Percentiles rank a stretch among this genome's conserved stretches.
Evolutionary conservation across 2,329 filamentous ascomycete species (phyloP).

Genomic region (Colletotrichum graminicola): DNA sequence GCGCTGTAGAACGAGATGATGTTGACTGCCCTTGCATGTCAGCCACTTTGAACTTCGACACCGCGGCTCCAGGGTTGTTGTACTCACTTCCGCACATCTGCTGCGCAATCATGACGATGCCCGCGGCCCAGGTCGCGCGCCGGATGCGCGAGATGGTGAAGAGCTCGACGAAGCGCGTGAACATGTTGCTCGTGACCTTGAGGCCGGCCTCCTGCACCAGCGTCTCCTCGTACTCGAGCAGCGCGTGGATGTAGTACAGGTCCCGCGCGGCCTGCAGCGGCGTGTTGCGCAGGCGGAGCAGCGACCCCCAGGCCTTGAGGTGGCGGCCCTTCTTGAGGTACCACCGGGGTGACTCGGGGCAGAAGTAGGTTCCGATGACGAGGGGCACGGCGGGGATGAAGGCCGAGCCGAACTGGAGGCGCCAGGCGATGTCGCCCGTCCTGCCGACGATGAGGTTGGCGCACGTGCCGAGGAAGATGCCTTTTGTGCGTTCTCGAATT

Average conservation of each 20-base stretch:
- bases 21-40: conserved; percentile 51
- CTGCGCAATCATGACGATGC: conserved; percentile 75
- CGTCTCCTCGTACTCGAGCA: conserved; percentile 50
- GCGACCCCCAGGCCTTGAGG: conserved; percentile 65
- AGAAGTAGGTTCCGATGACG: conserved; percentile 68
- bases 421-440: conserved; percentile 70
- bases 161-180: conserved; percentile 65
- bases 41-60: neutral
- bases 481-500: conserved; percentile 45
- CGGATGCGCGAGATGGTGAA: conserved; percentile 70
- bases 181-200: conserved; percentile 57
- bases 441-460: conserved; percentile 75
- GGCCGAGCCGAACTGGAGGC: conserved; percentile 73
- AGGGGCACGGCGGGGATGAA: conserved; percentile 75
- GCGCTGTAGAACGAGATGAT: conserved; percentile 64
- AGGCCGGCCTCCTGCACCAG: conserved; percentile 48
- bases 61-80: neutral
- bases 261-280: conserved; percentile 72
- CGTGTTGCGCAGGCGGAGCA: conserved; percentile 68
- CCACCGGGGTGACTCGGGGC: conserved; percentile 76
- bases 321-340: conserved; percentile 72
- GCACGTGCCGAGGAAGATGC: conserved; percentile 75
- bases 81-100: conserved; percentile 68
- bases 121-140: conserved; percentile 74
- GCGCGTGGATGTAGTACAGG: conserved; percentile 68